Conservation (phyloP, 148 eudicot species). For the Euryodendron excelsum region DNA sequence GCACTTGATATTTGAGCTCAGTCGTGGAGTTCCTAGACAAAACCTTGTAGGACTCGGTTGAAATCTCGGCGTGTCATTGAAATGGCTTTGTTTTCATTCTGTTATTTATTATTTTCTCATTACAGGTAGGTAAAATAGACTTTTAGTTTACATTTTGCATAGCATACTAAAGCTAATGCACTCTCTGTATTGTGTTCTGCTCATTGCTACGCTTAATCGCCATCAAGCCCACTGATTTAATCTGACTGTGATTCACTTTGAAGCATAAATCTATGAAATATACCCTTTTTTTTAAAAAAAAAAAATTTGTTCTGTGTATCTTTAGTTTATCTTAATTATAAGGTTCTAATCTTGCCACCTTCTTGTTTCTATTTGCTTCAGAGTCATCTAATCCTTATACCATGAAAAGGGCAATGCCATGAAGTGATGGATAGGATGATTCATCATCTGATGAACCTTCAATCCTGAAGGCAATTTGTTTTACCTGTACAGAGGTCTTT, state of each 20-base stretch:
- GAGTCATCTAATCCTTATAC: constrained; percentile 13
- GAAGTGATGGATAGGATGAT: constrained; percentile 42
- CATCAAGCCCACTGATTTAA: neutral
- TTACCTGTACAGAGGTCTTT: neutral
- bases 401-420: constrained; percentile 46
- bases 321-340: neutral
- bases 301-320: too few species aligned
- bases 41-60: too few species aligned
- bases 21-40: too few species aligned
- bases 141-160: too few species aligned
- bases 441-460: constrained; percentile 42
- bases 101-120: too few species aligned
- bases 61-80: too few species aligned
- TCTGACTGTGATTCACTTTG: neutral
- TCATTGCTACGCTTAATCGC: neutral
- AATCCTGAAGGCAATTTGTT: constrained; percentile 28
- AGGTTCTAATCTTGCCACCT: constrained; percentile 3
- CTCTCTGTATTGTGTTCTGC: neutral
- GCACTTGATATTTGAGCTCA: too few species aligned
- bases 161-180: too few species aligned
- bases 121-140: too few species aligned
- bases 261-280: neutral
- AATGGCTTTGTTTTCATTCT: too few species aligned
- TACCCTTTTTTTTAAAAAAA: neutral
- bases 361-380: constrained; percentile 1